Conservation (phyloP, 148 eudicot species). For the Spergularia bocconei region DNA sequence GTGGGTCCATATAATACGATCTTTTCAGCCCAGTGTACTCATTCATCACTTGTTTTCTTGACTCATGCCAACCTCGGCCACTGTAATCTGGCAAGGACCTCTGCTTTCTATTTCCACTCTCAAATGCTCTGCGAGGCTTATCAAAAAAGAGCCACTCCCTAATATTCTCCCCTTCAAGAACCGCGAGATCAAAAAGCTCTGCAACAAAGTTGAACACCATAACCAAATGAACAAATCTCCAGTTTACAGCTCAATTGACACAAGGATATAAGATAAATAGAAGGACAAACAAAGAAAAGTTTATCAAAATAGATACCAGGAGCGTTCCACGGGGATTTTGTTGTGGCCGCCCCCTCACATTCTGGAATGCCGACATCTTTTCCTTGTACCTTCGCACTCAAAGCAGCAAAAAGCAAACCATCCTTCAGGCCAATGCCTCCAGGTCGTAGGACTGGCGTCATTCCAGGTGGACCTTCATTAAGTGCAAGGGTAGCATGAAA, state of each 20-base stretch:
- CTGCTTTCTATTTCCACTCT: constrained; percentile 95
- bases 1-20: constrained; percentile 98
- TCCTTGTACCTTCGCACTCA: constrained; percentile 76
- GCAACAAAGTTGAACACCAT: constrained; percentile 23
- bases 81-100: constrained; percentile 92
- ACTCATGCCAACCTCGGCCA: constrained; percentile 99
- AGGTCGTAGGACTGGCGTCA: constrained; percentile 86
- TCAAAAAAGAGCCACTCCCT: constrained; percentile 99
- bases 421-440: constrained; percentile 94
- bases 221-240: background rate
- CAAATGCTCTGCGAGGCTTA: constrained; percentile 97
- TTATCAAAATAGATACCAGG: constrained; percentile 50
- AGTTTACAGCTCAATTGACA: background rate
- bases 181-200: constrained; percentile 87
- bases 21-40: constrained; percentile 84
- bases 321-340: constrained; percentile 98
- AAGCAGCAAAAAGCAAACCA: constrained; percentile 76
- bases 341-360: constrained; percentile 96
- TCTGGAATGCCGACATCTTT: constrained; percentile 96
- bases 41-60: constrained; percentile 90
- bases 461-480: constrained; percentile 86
- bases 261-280: background rate
- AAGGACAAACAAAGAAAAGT: background rate
- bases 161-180: constrained; percentile 81
- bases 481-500: constrained; percentile 77